Conservation (phyloP, 2,329 filamentous ascomycete genomes). For the Myriangium duriaei region DNA sequence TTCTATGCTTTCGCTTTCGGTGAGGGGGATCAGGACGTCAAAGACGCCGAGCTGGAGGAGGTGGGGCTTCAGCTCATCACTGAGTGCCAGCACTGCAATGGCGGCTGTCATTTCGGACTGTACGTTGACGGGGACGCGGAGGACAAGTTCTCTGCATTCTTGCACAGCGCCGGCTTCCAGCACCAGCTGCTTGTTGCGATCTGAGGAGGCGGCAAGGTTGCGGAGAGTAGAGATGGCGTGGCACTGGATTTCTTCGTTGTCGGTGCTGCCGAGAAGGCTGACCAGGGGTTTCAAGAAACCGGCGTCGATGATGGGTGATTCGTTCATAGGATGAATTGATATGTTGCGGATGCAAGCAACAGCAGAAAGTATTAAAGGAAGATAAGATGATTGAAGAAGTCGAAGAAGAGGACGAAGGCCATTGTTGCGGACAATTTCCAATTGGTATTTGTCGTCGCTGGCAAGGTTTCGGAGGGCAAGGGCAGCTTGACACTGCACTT, state of each 20-base stretch:
- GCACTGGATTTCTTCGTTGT: slow-evolving; percentile 98
- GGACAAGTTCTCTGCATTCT: slow-evolving; percentile 93
- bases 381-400: slow-evolving; percentile 86
- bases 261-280: slow-evolving; percentile 83
- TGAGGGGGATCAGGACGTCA: slow-evolving; percentile 88
- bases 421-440: slow-evolving; percentile 86
- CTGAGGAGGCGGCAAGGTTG: slow-evolving; percentile 90
- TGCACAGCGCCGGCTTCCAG: slow-evolving; percentile 92
- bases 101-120: slow-evolving; percentile 99
- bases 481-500: slow-evolving; percentile 95
- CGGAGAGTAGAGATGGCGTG: slow-evolving; percentile 94
- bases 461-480: slow-evolving; percentile 87
- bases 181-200: slow-evolving; percentile 96
- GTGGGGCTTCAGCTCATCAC: slow-evolving; percentile 88
- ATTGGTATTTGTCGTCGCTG: slow-evolving; percentile 96
- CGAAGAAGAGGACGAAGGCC: slow-evolving; percentile 76
- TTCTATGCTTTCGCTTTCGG: slow-evolving; percentile 89
- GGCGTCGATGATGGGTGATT: slow-evolving; percentile 96
- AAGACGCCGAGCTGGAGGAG: slow-evolving; percentile 87
- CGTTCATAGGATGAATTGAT: slow-evolving; percentile 93
- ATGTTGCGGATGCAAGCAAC: slow-evolving; percentile 98
- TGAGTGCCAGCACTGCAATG: slow-evolving; percentile 88
- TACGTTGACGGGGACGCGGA: slow-evolving; percentile 84
- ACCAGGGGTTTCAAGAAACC: slow-evolving; percentile 91
- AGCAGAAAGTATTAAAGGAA: slow-evolving; percentile 88